These are phyloP conservation scores for Daedaleopsis nitida DNA, from an alignment of 768 basidiomycete species.

Conservation along the genomic window DNA sequence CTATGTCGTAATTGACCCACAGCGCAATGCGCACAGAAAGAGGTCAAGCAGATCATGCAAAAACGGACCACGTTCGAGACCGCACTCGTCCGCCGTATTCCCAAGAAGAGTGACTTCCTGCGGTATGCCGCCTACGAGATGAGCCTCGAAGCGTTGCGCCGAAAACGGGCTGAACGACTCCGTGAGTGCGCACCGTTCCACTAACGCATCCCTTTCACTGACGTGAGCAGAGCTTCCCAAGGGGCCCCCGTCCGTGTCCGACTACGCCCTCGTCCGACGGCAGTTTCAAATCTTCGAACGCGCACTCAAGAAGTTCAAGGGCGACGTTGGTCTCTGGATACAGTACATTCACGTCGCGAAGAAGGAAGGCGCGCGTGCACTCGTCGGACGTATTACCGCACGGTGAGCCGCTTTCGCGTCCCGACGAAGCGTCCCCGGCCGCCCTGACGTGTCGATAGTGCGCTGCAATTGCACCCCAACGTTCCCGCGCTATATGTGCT, in stretches of 20 bases:
- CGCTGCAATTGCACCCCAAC: slow-evolving; percentile 85
- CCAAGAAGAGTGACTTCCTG: slow-evolving; percentile 86
- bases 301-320: slow-evolving; percentile 85
- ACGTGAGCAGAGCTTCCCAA: slow-evolving; percentile 32
- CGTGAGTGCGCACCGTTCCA: slow-evolving; percentile 45
- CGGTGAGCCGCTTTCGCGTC: slow-evolving; percentile 48
- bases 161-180: slow-evolving; percentile 71
- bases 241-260: slow-evolving; percentile 68
- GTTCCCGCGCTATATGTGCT: slow-evolving; percentile 79
- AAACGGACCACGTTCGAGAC: slow-evolving; percentile 84
- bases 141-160: slow-evolving; percentile 77
- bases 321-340: slow-evolving; percentile 84
- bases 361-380: slow-evolving; percentile 72
- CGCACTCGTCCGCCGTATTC: slow-evolving; percentile 77
- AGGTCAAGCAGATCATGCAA: slow-evolving; percentile 84
- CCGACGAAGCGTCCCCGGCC: not conserved
- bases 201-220: slow-evolving; percentile 1
- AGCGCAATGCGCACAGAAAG: slow-evolving; percentile 47
- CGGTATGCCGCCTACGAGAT: slow-evolving; percentile 94
- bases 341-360: slow-evolving; percentile 88
- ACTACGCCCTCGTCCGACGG: slow-evolving; percentile 81
- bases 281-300: slow-evolving; percentile 92
- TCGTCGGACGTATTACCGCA: slow-evolving; percentile 82
- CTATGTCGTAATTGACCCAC: slow-evolving; percentile 14
- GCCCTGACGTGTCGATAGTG: slow-evolving; percentile 45